Base-by-base conservation (phyloP, 768 basidiomycete genomes). In the Macrolepiota fuliginosa region DNA sequence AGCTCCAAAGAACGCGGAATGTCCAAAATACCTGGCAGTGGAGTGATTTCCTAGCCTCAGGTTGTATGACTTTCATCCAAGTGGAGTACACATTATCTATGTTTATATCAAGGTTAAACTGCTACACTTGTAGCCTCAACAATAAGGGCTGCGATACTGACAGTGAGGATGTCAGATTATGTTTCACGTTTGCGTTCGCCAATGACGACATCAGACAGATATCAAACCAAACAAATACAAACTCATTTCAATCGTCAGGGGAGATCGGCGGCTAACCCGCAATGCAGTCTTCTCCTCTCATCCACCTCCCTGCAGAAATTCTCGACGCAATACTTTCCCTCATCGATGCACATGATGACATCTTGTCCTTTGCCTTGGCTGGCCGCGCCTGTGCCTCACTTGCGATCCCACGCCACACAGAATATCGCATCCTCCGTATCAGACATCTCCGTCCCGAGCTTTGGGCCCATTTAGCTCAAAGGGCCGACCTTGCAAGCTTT, bases 401-500 rank as follows among this genome's bases (percentile, higher is more conserved):
- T 55, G 74, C 79, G 45, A 76, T 81, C 46, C 83, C 83, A 29
- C 66, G 74, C n/a, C 82, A 84, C 58, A 80, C 74, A 22, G 75
- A 83, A 63, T 83, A 84, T 69, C 79, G 83, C 54, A 71, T 79
- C 56, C 70, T 84, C 62, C 78, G 79, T 29, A 71, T 79, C n/a
- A 74, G 79, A 7, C 72, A 76, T 35, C 70, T 74, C 1, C 66
- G 72, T 50, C 76, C 78, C 13, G 68, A 70, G 19, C 69, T 83
- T 65, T 84, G 82, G 81, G 78, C 77, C 0, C 82, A 83, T 65
- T 77, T 84, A n/a, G 79, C 81, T 17, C 71, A 72, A 51, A 76
- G 81, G 25, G 70, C 76, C n/a, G 81, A 83, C 67, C 74, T 83
- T 5, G 71, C 81, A 46, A 73, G 80, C 45, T 79, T 79, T 62